Evolutionary conservation across 495 filamentous ascomycete species (phyloP).

Genomic region (Annulohypoxylon bovei): DNA sequence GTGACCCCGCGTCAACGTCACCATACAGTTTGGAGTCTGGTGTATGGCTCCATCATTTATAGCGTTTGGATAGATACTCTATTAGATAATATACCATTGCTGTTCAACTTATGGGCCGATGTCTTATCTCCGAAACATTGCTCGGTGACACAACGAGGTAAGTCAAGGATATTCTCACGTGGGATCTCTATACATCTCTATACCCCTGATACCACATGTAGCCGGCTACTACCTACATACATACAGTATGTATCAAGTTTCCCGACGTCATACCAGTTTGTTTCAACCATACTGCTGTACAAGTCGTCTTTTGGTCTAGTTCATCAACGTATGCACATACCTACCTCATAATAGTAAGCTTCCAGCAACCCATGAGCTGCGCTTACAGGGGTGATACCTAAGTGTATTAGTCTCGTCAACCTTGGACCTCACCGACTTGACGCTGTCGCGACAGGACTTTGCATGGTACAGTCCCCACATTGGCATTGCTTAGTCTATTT

Average conservation of each 20-base stretch:
- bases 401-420: background rate
- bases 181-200: background rate
- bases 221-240: background rate
- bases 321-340: background rate
- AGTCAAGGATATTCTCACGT: background rate
- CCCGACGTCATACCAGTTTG: slow-evolving; percentile 3
- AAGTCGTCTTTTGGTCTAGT: background rate
- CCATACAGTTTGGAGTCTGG: slow-evolving; percentile 33
- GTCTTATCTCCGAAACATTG: background rate
- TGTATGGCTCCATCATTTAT: slow-evolving; percentile 11
- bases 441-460: background rate
- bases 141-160: slow-evolving; percentile 10
- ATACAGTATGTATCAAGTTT: background rate
- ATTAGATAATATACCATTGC: slow-evolving; percentile 31
- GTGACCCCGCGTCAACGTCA: slow-evolving; percentile 30
- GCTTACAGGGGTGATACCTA: slow-evolving; percentile 8
- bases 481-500: slow-evolving; percentile 12
- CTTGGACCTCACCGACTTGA: slow-evolving; percentile 18
- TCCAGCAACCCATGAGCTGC: background rate
- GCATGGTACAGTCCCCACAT: slow-evolving; percentile 2
- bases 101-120: background rate
- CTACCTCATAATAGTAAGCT: slow-evolving; percentile 3
- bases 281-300: background rate
- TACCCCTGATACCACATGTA: slow-evolving; percentile 7
- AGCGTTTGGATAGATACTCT: slow-evolving; percentile 32